Evolutionary conservation across 495 filamentous ascomycete species (phyloP).

Genomic region (Podospora sp.): DNA sequence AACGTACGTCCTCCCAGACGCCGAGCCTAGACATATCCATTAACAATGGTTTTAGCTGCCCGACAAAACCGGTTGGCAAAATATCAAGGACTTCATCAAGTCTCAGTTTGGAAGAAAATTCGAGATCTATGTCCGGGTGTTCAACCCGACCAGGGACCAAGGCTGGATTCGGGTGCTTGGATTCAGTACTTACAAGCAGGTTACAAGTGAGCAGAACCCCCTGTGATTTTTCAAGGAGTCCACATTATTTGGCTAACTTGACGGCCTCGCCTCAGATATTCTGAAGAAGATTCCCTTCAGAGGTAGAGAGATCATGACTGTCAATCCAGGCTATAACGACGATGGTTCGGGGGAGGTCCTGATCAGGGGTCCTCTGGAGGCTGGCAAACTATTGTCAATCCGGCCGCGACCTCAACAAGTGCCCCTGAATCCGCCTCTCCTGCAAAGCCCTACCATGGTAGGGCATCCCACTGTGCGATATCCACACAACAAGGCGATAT

Average conservation of each 20-base stretch:
- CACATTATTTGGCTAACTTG: background rate
- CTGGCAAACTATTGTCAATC: background rate
- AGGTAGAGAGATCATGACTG: background rate
- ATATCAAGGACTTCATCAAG: constrained; percentile 18
- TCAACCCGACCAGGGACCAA: background rate
- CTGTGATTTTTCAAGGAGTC: background rate
- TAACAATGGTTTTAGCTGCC: constrained; percentile 12
- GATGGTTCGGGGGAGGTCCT: background rate
- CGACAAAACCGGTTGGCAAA: constrained; percentile 4
- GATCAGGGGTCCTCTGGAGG: background rate
- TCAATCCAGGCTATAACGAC: background rate
- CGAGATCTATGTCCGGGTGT: constrained; percentile 14
- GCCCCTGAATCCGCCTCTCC: background rate
- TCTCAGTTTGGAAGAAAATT: constrained; percentile 11
- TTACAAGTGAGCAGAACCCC: constrained; percentile 7
- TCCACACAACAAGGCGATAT: background rate
- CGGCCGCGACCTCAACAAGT: background rate
- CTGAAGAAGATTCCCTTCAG: background rate
- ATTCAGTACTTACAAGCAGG: constrained; percentile 8
- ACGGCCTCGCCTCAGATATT: background rate
- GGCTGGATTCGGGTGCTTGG: constrained; percentile 26
- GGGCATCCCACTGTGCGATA: background rate
- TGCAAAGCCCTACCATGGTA: background rate
- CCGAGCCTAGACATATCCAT: background rate
- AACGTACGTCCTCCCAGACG: background rate